phyloP scores from a whole-genome alignment of 2,329 filamentous ascomycete species.

The Fusarium albosuccineum region DNA sequence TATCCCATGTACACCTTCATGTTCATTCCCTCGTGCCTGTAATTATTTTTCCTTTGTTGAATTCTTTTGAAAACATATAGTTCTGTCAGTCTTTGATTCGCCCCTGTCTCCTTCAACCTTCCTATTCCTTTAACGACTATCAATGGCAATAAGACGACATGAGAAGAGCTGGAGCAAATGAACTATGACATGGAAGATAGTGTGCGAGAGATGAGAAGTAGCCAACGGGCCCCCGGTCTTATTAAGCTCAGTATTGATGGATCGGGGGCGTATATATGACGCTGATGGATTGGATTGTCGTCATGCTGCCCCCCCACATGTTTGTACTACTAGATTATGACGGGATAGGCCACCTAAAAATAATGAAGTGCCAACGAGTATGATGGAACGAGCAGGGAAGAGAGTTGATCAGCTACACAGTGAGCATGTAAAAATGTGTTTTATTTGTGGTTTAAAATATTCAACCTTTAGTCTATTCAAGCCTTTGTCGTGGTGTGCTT shows the following conservation, averaged over 20 bases:
- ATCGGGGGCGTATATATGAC: slow-evolving; percentile 3
- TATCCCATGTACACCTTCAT: slow-evolving; percentile 34
- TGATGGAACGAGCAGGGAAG: slow-evolving; percentile 8
- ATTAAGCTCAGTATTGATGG: slow-evolving; percentile 1
- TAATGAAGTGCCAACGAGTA: slow-evolving; percentile 35
- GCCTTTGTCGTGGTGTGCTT: neutral
- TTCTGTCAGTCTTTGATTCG: neutral
- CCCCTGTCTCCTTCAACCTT: slow-evolving; percentile 5
- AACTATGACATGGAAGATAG: neutral
- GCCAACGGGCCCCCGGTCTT: slow-evolving; percentile 1
- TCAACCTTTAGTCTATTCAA: slow-evolving; percentile 7
- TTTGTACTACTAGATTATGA: slow-evolving; percentile 38
- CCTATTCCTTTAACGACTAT: slow-evolving; percentile 26
- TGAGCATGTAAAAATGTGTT: slow-evolving; percentile 23
- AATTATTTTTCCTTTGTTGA: slow-evolving; percentile 34
- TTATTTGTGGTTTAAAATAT: slow-evolving; percentile 8
- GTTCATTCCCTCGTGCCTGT: slow-evolving; percentile 36
- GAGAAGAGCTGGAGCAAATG: neutral
- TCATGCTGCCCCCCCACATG: neutral
- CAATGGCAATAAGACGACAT: slow-evolving; percentile 1
- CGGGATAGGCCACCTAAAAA: slow-evolving; percentile 19
- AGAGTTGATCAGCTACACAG: slow-evolving; percentile 24
- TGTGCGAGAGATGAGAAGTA: slow-evolving; percentile 1
- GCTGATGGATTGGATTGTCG: neutral
- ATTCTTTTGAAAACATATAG: slow-evolving; percentile 8